A percentile compares a stretch with the other conserved stretches of the same genome.
These are phyloP conservation scores for Hypoxylon perforatum DNA, from an alignment of 495 filamentous ascomycete genomes.

Conservation along the genomic window DNA sequence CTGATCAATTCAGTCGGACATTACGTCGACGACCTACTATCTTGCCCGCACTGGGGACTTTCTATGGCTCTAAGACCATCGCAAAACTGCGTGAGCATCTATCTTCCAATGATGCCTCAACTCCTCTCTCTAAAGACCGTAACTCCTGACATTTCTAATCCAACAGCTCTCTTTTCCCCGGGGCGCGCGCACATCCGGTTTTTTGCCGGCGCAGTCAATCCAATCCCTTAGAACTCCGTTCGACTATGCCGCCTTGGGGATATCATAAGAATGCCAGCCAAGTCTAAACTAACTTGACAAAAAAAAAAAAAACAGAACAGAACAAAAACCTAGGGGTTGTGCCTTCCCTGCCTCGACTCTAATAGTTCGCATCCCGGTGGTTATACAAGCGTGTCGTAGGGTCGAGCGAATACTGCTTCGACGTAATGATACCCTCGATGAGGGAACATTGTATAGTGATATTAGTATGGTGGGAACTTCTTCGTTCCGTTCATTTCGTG, in stretches of 20 bases:
- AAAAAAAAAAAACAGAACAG: conserved; percentile 9
- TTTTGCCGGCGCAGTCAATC: not conserved
- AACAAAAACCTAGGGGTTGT: too few relatives aligned
- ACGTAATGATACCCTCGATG: too few relatives aligned
- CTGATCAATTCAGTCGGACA: conserved; percentile 11
- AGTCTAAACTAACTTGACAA: not conserved
- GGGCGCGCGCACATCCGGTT: not conserved
- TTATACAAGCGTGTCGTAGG: too few relatives aligned
- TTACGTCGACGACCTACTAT: conserved; percentile 19
- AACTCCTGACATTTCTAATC: not conserved
- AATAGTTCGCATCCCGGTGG: too few relatives aligned
- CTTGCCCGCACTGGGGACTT: conserved; percentile 5
- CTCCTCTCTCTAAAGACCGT: conserved; percentile 12
- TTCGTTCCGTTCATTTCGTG: too few relatives aligned
- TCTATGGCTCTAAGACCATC: not conserved
- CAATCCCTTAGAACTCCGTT: conserved; percentile 18
- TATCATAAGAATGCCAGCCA: conserved; percentile 28
- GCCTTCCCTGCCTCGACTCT: too few relatives aligned
- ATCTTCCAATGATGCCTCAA: not conserved
- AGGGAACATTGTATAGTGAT: too few relatives aligned
- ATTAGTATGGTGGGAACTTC: too few relatives aligned
- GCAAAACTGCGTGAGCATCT: not conserved
- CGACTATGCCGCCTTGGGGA: conserved; percentile 19
- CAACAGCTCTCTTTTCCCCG: conserved; percentile 2
- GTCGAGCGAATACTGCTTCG: too few relatives aligned